A percentile compares a stretch with the other conserved stretches of the same genome.
Conservation (phyloP, 2,329 filamentous ascomycete genomes). For the Cercospora zeina region DNA sequence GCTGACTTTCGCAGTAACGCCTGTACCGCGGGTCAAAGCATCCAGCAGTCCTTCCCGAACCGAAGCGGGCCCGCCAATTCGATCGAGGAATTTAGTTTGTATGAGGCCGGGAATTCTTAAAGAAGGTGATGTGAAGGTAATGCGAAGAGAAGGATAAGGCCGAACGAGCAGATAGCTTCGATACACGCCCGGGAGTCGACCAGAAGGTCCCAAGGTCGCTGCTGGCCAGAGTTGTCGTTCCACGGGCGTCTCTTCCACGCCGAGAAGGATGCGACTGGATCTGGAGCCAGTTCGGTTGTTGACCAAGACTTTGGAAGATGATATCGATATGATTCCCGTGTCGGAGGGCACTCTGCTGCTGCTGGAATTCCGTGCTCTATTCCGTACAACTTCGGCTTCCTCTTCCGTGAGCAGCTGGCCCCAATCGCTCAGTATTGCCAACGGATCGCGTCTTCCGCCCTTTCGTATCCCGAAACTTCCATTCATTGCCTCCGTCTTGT, state of each 20-base stretch:
- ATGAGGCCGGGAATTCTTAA: slow-evolving; percentile 68
- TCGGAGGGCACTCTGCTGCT: neutral
- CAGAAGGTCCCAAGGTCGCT: slow-evolving; percentile 37
- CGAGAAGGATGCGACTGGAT: slow-evolving; percentile 29
- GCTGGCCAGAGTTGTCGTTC: slow-evolving; percentile 38
- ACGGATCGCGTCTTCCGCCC: slow-evolving; percentile 29
- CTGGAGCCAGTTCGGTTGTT: slow-evolving; percentile 6
- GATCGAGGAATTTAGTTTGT: slow-evolving; percentile 48
- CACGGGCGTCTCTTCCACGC: slow-evolving; percentile 34
- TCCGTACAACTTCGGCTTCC: slow-evolving; percentile 39
- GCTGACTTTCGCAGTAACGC: slow-evolving; percentile 48
- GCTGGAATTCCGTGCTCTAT: slow-evolving; percentile 13
- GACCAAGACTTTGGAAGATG: neutral
- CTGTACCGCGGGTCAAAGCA: slow-evolving; percentile 42
- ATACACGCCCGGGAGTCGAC: slow-evolving; percentile 43
- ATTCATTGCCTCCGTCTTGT: slow-evolving; percentile 30
- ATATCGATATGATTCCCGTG: neutral
- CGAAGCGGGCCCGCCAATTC: slow-evolving; percentile 44
- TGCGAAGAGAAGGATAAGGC: slow-evolving; percentile 64
- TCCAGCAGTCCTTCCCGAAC: slow-evolving; percentile 45
- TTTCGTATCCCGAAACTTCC: slow-evolving; percentile 23
- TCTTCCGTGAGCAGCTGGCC: slow-evolving; percentile 37
- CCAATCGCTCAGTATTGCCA: slow-evolving; percentile 35
- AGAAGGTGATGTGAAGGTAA: slow-evolving; percentile 68
- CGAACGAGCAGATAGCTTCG: slow-evolving; percentile 62